Conservation (phyloP, 768 basidiomycete species). For the Cystobasidium ongulense region DNA sequence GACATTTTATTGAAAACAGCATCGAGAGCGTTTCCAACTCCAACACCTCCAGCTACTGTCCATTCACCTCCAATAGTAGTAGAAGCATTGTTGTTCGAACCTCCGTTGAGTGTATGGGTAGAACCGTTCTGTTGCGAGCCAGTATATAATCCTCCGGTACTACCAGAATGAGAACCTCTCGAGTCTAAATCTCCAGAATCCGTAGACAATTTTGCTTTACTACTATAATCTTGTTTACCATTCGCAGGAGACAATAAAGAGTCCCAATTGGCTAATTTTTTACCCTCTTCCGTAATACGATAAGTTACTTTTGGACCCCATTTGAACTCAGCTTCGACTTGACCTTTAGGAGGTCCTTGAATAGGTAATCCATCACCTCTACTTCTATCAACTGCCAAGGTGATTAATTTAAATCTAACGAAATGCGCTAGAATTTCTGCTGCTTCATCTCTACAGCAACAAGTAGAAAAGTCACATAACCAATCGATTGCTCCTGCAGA, state of each 20-base stretch:
- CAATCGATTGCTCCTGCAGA: conserved; percentile 86
- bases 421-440: conserved; percentile 98
- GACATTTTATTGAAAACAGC: conserved; percentile 24
- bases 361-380: conserved; percentile 23
- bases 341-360: conserved; percentile 28
- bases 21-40: conserved; percentile 32
- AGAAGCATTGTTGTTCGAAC: background rate
- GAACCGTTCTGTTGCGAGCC: conserved; percentile 11
- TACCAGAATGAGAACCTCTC: background rate
- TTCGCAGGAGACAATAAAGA: conserved; percentile 39
- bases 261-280: conserved; percentile 77
- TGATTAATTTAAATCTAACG: conserved; percentile 84
- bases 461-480: conserved; percentile 94
- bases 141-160: background rate
- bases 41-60: conserved; percentile 30
- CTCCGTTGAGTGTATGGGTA: conserved; percentile 14
- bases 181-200: background rate
- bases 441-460: conserved; percentile 89
- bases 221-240: conserved; percentile 38
- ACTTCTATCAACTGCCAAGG: conserved; percentile 49
- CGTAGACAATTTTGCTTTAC: conserved; percentile 39
- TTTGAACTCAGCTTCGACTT: conserved; percentile 69
- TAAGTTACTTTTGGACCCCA: conserved; percentile 93
- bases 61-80: conserved; percentile 18
- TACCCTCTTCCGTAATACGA: conserved; percentile 85